Base-by-base conservation (phyloP, 768 basidiomycete species). In the Dentipellis fragilis region DNA sequence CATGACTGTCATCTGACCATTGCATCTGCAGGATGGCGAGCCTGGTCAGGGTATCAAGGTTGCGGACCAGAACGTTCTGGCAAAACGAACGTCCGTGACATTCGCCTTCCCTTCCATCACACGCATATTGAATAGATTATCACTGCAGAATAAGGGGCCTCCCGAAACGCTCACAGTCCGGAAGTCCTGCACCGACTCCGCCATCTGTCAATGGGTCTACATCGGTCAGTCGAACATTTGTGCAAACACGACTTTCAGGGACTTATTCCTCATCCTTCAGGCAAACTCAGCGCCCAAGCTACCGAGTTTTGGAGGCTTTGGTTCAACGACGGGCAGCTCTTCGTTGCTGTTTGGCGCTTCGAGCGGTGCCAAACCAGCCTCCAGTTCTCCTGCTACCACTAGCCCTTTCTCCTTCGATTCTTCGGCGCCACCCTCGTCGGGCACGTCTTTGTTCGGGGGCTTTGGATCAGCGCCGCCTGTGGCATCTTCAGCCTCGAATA, bases 141-240 rank as follows among this genome's bases (percentile, higher is more conserved):
- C 38, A 48, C 34, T 14, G 29, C 52, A 89, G 87, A 64, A 88
- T 89, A 66, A 78, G 77, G 51, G 79, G 69, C 22, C 69, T 89
- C 23, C 87, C 87, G 0, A 84, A 80, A 60, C 75, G 77, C 19
- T 49, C 48, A 16, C 14, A 16, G 11, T 22, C 48, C 40, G 48
- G 48, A 19, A 59, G 36, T 62, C 72, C 48, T 35, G 48, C 48
- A 8, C 8, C 19, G 19, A 22, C 23, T 10, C 48, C 48, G 21
- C 29, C 29, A 34, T 23, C 48, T 23, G 19, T 29, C 29, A 29
- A 29, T 29, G 29, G 29, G 29, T 29, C 29, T 29, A 6, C 29
- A 29, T 29, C 29, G 29, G 29, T 29, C 29, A 29, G 29, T 29
- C 6, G 3, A 29, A 29, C 29, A 3, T 29, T 29, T 6, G 6